Base-by-base conservation (phyloP, 192 early-diverging fungal genomes). In the Glomus cerebriforme region DNA sequence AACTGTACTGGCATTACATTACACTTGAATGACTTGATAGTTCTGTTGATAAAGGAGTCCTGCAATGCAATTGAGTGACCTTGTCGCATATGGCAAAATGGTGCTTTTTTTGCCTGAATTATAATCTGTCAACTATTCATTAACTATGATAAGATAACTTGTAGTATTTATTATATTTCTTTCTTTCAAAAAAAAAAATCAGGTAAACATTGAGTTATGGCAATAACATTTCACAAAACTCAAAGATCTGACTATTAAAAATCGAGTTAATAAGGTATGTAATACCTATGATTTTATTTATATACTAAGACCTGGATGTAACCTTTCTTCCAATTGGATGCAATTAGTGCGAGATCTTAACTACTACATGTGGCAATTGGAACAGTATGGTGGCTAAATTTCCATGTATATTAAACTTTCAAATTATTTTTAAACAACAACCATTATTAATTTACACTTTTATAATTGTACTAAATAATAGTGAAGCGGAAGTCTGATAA, bases 341-440 rank as follows among this genome's bases (percentile, higher is more conserved):
- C 9, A 39, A 64, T 75, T 54, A 73, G 47, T 27, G 49, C 19
- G 71, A 73, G 31, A 73, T 73, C 49, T 32, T 73, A 34, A 73
- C 47, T 59, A 32, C 27, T 73, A 73, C 45, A 45, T 58, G 70
- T 35, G 7, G 35, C 5, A 43, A 71, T 17, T 19, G 7, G 31
- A 43, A n/a, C 73, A 47, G 73, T n/a, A n/a, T 75, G 24, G 59
- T 3, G 24, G 6, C 59, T 34, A 59, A 75, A 62, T 75, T 75
- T 75, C 59, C 73, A 73, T 31, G 72, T 73, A 73, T 58, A 47
- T 73, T 73, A 73, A 73, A 73, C 29, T 31, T 73, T 13, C 2
- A 58, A 73, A 73, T 58, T 73, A 58, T 58, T 59, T 74, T 34
- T 59, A 32, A 7, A 59, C n/a, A n/a, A n/a, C n/a, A n/a, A 74